Evolutionary conservation across 345 rosid species (phyloP).

Genomic region (Hypericum androsaemum): DNA sequence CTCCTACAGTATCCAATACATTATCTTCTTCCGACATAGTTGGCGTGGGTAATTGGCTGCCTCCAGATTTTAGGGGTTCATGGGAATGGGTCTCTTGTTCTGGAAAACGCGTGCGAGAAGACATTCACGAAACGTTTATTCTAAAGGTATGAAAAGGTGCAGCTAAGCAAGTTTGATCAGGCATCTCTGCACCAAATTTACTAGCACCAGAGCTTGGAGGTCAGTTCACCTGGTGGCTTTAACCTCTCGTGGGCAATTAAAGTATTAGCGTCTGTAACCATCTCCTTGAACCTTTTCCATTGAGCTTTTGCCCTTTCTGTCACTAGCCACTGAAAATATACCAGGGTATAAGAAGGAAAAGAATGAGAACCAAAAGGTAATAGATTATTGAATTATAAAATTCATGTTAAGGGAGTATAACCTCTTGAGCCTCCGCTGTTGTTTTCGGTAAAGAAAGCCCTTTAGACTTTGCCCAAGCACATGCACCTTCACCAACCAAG

Average conservation of each 20-base stretch:
- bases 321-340: constrained; percentile 62
- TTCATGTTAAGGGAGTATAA: constrained; percentile 8
- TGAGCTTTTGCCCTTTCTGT: constrained; percentile 69
- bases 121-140: too few relatives aligned
- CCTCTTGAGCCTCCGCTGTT: constrained; percentile 59
- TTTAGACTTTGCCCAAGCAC: constrained; percentile 63
- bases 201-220: too few relatives aligned
- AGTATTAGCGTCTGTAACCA: constrained; percentile 50
- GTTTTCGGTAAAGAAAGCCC: constrained; percentile 42
- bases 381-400: background rate
- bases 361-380: background rate
- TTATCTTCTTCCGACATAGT: constrained; percentile 35
- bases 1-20: constrained; percentile 89
- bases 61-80: constrained; percentile 8
- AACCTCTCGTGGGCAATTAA: constrained; percentile 6
- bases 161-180: too few relatives aligned
- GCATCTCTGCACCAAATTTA: too few relatives aligned
- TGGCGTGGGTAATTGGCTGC: constrained; percentile 10
- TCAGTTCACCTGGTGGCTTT: too few relatives aligned
- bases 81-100: constrained; percentile 17
- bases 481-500: constrained; percentile 94
- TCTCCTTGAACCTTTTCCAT: constrained; percentile 59
- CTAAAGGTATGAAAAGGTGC: too few relatives aligned
- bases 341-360: too few relatives aligned
- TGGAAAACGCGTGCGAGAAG: constrained; percentile 6